phyloP scores from a whole-genome alignment of 768 basidiomycete genomes.

The Amyloporia xantha region DNA sequence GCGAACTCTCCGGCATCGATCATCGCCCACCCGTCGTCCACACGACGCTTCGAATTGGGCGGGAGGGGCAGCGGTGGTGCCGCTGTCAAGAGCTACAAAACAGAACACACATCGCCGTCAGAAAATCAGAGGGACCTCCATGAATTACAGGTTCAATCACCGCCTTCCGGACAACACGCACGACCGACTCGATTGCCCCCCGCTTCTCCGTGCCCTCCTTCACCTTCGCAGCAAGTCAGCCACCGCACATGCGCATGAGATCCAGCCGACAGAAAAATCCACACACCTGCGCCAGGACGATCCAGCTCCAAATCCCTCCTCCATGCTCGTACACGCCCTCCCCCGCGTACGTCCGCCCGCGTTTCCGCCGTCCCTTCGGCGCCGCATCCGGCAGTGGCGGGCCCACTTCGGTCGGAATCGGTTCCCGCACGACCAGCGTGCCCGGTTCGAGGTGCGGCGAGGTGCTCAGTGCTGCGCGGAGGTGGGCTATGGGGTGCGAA shows the following conservation, averaged over 20 bases:
- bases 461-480: conserved; percentile 48
- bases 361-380: conserved; percentile 56
- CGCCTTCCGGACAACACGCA: conserved; percentile 62
- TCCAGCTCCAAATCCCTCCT: conserved; percentile 70
- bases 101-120: too few relatives aligned
- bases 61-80: conserved; percentile 56
- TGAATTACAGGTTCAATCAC: conserved; percentile 39
- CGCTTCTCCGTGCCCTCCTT: conserved; percentile 80
- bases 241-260: background rate
- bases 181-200: conserved; percentile 71
- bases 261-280: conserved; percentile 2
- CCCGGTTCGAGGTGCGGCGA: conserved; percentile 68
- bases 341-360: conserved; percentile 63
- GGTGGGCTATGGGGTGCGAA: conserved; percentile 35
- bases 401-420: conserved; percentile 44
- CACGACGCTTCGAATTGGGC: conserved; percentile 53
- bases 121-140: background rate
- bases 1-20: conserved; percentile 77
- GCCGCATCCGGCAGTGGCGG: conserved; percentile 50
- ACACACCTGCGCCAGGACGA: conserved; percentile 62
- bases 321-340: conserved; percentile 47
- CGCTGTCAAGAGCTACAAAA: conserved; percentile 46
- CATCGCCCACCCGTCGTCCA: conserved; percentile 76
- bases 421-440: conserved; percentile 46
- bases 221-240: too few relatives aligned